Percentiles rank a stretch among this genome's conserved stretches.
Conservation (phyloP, 441 rosid genomes). For the Arabidopsis hybrid region DNA sequence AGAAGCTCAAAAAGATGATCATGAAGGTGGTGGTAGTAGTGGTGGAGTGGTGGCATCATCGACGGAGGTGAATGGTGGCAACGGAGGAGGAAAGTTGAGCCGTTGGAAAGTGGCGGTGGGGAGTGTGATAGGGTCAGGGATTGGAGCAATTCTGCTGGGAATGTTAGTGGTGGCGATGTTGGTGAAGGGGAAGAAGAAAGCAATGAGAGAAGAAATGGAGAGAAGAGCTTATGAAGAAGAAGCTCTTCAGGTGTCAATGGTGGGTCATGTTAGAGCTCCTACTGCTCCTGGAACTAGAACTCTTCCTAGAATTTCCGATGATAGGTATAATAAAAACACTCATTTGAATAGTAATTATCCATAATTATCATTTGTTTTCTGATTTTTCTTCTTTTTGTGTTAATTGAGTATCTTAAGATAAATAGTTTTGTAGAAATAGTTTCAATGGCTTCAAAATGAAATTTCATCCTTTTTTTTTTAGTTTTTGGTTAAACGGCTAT, state of each 20-base stretch:
- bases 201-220: slow-evolving; percentile 83
- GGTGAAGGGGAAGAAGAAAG: slow-evolving; percentile 85
- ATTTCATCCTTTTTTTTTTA: neutral
- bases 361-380: slow-evolving; percentile 2
- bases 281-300: slow-evolving; percentile 75
- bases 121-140: slow-evolving; percentile 70
- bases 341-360: slow-evolving; percentile 20
- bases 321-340: slow-evolving; percentile 50
- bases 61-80: slow-evolving; percentile 27
- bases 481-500: neutral
- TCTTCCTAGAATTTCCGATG: slow-evolving; percentile 61
- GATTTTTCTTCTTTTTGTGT: neutral
- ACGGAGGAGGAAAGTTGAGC: slow-evolving; percentile 54
- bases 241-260: slow-evolving; percentile 94
- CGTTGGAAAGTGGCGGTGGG: slow-evolving; percentile 88
- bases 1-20: slow-evolving; percentile 25
- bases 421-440: neutral
- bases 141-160: slow-evolving; percentile 67
- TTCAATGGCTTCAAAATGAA: slow-evolving; percentile 8
- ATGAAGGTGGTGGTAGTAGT: neutral
- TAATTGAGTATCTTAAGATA: slow-evolving; percentile 18
- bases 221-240: slow-evolving; percentile 95
- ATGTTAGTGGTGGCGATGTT: slow-evolving; percentile 83
- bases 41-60: slow-evolving; percentile 37
- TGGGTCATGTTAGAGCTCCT: slow-evolving; percentile 85